Evolutionary conservation across 108 stramenopile genomes (phyloP), one percentile per base, ranked within the genome.

Genomic region (Cylindrotheca fusiformis): DNA sequence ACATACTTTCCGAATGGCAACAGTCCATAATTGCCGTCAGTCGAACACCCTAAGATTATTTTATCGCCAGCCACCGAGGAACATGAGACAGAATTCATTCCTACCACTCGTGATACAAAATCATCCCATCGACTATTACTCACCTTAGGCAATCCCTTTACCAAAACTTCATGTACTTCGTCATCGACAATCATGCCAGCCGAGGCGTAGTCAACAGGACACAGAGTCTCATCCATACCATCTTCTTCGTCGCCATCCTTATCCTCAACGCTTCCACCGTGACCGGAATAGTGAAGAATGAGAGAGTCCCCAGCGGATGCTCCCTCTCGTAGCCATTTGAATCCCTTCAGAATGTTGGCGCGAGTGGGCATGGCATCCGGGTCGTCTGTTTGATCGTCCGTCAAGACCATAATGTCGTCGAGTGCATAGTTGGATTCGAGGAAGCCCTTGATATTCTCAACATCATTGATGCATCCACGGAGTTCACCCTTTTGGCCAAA

Each of bases 1-100:
- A 63, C n/a, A 88, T 82, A 0, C 89, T 89, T 29, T 95, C 96
- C 23, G 82, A 85, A 63, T 97, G 96, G 74, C 96, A 97, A 77
- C 81, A 82, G 51, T 82, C 81, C 81, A 82, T 82, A 73, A 55
- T 23, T 3, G 33, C 25, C 12, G 18, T 23, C 36, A 23, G 51
- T 52, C 21, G 59, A 52, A 25, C 23, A 5, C 46, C 14, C 46
- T 23, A n/a, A n/a, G 8, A 48, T 60, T 6, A 36, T 8, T 41
- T 12, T 36, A 10, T 58, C 31, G 29, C 56, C 8, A n/a, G 8
- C 18, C 20, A 52, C 8, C 20, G 51, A 22, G 51, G 19, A 52
- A 19, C 20, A 19, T 52, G 10, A 21, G 51, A 52, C n/a, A 52
- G 19, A 21, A 10, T 52, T n/a, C n/a, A 52, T 17, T 44, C 44